Evolutionary conservation across 352 stramenopile species (phyloP), one percentile per base, ranked within the genome.

Genomic region (Blastocystis sp.): DNA sequence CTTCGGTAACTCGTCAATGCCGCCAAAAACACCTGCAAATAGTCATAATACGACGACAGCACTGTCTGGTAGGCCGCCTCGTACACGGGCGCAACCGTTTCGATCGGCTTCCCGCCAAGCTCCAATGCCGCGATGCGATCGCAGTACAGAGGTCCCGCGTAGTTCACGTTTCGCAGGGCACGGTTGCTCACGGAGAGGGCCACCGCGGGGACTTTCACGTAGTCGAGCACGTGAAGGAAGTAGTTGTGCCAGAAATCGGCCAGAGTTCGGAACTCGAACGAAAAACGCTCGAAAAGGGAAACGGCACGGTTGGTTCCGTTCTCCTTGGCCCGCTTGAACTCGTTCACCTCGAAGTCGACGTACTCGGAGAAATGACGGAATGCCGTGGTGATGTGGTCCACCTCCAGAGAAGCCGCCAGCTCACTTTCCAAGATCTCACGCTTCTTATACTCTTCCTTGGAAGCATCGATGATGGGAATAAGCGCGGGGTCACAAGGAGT

Each of bases 241-340:
- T 68, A 84, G 74, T 52, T 34, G 69, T 84, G 74, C 74, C 74
- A 84, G 52, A 84, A 84, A 66, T 84, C 74, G n/a, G 54, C 57
- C 34, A 69, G 34, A 17, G 34, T 28, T 43, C 61, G 59, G 74
- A 84, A 84, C 10, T 28, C 6, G 24, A 69, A 68, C 14, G 74
- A 54, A 52, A 68, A 84, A 17, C 74, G 48, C 11, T 68, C 45
- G 34, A 57, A 84, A 0, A 84, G 60, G 60, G 11, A 68, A 1
- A 57, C 7, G 10, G 60, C 24, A 19, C 74, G 74, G 48, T 76
- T 76, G 64, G 38, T 14, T 14, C 14, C 9, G 0, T 54, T 59
- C 42, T 17, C 4, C 10, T 14, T 43, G n/a, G 28, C 28, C 34
- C 69, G 68, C 57, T 84, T 62, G 21, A 69, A 21, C 7, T 62